These are phyloP conservation scores for Trypanosoma avium DNA, from an alignment of 208 protist genomes.

Conservation along the genomic window DNA sequence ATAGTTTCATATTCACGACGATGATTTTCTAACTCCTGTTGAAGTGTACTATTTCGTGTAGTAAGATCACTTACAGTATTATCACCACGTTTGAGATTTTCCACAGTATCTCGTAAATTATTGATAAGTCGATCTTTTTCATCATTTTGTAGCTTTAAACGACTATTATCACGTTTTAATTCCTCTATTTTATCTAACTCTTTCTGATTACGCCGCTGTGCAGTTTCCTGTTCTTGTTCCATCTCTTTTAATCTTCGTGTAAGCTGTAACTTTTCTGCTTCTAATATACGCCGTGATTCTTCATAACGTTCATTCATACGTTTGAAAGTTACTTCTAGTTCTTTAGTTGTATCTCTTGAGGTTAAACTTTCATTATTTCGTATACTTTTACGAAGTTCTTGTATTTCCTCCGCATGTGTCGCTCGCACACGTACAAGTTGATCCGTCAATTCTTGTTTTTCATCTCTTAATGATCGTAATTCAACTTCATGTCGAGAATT, in stretches of 20 bases:
- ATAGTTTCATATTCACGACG: conserved; percentile 34
- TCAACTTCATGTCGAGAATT: conserved; percentile 39
- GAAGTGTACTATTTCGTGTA: conserved; percentile 14
- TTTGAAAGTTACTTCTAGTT: conserved; percentile 28
- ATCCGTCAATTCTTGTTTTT: conserved; percentile 28
- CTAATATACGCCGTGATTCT: conserved; percentile 33
- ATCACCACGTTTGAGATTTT: conserved; percentile 39
- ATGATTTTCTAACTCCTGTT: conserved; percentile 46
- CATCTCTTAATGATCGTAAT: conserved; percentile 46
- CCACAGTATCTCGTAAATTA: conserved; percentile 42
- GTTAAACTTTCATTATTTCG: conserved; percentile 34
- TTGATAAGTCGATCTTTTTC: conserved; percentile 33
- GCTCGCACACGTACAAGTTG: conserved; percentile 28
- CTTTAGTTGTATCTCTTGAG: conserved; percentile 27
- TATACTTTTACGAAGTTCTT: conserved; percentile 33
- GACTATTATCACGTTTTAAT: conserved; percentile 30
- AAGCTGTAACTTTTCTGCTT: conserved; percentile 39
- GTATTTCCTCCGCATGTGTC: conserved; percentile 51
- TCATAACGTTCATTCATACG: conserved; percentile 46
- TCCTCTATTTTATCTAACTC: conserved; percentile 43
- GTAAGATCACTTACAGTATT: conserved; percentile 20
- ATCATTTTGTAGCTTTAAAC: conserved; percentile 36
- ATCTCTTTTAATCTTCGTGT: conserved; percentile 27
- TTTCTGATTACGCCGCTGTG: conserved; percentile 31
- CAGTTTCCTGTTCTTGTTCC: conserved; percentile 40